These are phyloP conservation scores for Geranium incanum DNA, from an alignment of 441 rosid genomes.

Conservation along the genomic window DNA sequence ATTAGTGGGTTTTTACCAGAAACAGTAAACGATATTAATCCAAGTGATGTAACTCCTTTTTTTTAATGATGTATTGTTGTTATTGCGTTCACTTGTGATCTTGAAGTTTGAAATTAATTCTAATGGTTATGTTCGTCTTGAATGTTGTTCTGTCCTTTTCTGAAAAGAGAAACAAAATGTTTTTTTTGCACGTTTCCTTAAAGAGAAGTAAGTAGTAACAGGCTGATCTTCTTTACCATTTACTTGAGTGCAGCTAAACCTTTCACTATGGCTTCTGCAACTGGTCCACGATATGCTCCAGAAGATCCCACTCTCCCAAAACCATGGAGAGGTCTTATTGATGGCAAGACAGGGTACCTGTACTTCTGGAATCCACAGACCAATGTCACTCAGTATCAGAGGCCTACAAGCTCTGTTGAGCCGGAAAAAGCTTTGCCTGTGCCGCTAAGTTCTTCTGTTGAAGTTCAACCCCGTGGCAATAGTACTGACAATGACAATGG, in stretches of 20 bases:
- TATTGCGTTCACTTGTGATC: background rate
- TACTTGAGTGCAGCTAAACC: conserved; percentile 1
- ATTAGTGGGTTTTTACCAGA: background rate
- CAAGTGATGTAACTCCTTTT: no score
- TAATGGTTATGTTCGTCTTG: background rate
- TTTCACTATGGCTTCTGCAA: conserved; percentile 56
- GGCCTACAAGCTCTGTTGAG: conserved; percentile 37
- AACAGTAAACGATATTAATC: no score
- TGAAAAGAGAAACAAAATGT: background rate
- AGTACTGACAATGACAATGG: conserved; percentile 18
- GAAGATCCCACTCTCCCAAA: conserved; percentile 85
- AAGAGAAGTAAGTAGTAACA: no score
- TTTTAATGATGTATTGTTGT: no score
- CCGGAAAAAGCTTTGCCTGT: conserved; percentile 29
- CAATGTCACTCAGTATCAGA: conserved; percentile 81
- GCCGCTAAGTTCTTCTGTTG: conserved; percentile 44
- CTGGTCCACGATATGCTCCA: conserved; percentile 69
- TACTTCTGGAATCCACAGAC: conserved; percentile 94
- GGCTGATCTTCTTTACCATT: background rate
- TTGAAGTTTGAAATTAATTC: background rate
- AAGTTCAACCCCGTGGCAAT: conserved; percentile 33
- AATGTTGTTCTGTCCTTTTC: background rate
- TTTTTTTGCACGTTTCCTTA: no score
- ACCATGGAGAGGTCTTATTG: conserved; percentile 90
- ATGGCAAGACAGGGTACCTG: conserved; percentile 69